Base-by-base conservation (phyloP, 1,284 basidiomycete genomes). In the Sanguinoderma infundibulare region DNA sequence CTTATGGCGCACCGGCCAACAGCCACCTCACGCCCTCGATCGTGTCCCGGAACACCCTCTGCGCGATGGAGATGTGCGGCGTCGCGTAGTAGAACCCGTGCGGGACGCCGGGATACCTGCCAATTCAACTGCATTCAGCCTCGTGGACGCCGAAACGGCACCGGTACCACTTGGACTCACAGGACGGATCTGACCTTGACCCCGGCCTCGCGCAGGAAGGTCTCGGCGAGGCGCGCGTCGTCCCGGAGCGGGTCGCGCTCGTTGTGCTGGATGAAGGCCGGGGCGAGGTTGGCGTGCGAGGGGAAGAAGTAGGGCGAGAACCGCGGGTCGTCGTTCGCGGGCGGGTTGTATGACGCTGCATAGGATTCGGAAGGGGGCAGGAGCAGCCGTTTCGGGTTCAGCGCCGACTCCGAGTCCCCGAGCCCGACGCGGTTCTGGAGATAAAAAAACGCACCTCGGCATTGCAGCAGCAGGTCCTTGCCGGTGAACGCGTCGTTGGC, bases 211-310 rank as follows among this genome's bases (percentile, higher is more conserved):
- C n/a, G 2, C 2, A 53, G 24, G 22, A 53, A 17, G 20, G 6
- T 34, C 38, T 39, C 38, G 10, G n/a, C 5, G 17, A 39, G 14
- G 69, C 26, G 66, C 68, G 65, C 68, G 39, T 72, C 70, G 55
- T 73, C 70, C 17, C 70, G 62, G 14, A 70, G 47, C 17, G 66
- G 62, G 36, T 73, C 72, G 30, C 55, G 46, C 12, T 65, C 70
- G 24, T 44, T 44, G 12, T 67, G 55, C 49, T 72, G 70, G 10
- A 72, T 50, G 62, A 61, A 71, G 14, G 66, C 55, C 5, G 67
- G 66, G 1, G 72, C 61, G 7, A 73, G 61, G 20, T 57, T 67
- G 5, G 28, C 46, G 50, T 67, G 65, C 1, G 64, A 62, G 14
- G 59, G 46, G 30, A 61, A 61, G 22, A 70, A 59, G 1, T 69